Percentiles rank a stretch among this genome's conserved stretches.
These are phyloP conservation scores for Wakefieldia striispora DNA, from an alignment of 768 basidiomycete species.

Conservation along the genomic window DNA sequence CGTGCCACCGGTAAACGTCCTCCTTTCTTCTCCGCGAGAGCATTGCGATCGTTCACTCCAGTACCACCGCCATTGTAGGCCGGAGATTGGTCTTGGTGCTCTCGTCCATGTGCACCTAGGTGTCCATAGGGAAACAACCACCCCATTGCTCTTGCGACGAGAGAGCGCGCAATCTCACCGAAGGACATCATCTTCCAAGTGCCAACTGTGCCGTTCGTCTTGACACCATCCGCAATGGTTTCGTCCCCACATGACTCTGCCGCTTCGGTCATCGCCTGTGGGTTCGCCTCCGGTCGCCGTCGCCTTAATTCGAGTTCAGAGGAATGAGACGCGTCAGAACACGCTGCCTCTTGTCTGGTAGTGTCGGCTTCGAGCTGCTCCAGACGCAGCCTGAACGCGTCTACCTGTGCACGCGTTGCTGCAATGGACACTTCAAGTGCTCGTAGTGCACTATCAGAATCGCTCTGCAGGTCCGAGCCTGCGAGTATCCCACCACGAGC, in stretches of 20 bases:
- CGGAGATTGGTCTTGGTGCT: not conserved
- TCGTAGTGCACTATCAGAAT: conserved; percentile 8
- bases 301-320: not conserved
- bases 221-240: not conserved
- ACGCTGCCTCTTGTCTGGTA: conserved; percentile 10
- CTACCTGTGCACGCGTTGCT: conserved; percentile 24
- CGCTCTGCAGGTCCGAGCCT: not conserved
- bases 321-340: not conserved
- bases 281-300: not conserved
- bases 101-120: not conserved
- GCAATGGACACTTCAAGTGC: conserved; percentile 25
- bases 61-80: not conserved
- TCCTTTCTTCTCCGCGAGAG: conserved; percentile 5
- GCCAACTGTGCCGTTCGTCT: not conserved
- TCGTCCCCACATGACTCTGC: not conserved
- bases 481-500: not conserved
- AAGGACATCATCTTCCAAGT: conserved; percentile 8
- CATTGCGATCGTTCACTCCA: not conserved
- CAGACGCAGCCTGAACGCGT: conserved; percentile 25
- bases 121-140: conserved; percentile 26
- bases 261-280: not conserved
- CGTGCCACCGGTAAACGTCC: conserved; percentile 5
- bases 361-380: conserved; percentile 27
- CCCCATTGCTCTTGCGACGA: conserved; percentile 17
- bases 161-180: conserved; percentile 9